Evolutionary conservation across 2,329 filamentous ascomycete genomes (phyloP).

Genomic region (Talaromyces sp.): DNA sequence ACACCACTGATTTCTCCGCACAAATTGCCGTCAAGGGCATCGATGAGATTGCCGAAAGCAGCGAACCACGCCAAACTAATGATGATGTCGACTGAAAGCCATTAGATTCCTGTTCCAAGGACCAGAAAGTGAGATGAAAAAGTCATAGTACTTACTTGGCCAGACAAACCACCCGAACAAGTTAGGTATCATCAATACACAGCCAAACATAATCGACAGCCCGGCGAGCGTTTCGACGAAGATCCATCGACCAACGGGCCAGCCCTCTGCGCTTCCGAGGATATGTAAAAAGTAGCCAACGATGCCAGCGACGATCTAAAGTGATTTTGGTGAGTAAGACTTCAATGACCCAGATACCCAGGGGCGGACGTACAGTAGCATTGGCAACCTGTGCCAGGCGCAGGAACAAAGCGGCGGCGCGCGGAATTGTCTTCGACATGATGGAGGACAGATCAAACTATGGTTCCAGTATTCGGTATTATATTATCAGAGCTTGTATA

Average conservation of each 20-base stretch:
- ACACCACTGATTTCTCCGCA: conserved; percentile 45
- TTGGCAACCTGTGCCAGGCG: conserved; percentile 55
- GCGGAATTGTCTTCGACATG: background rate
- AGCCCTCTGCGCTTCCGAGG: conserved; percentile 42
- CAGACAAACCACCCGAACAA: conserved; percentile 62
- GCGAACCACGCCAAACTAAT: conserved; percentile 67
- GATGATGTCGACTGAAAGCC: conserved; percentile 54
- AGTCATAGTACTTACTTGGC: conserved; percentile 39
- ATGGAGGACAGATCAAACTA: background rate
- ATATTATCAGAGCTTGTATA: background rate
- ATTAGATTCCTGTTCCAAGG: background rate
- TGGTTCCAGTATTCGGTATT: background rate
- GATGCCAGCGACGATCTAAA: conserved; percentile 58
- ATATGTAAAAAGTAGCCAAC: conserved; percentile 60
- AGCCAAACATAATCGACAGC: conserved; percentile 61
- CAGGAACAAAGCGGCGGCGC: background rate
- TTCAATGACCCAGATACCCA: conserved; percentile 12
- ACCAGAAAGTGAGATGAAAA: background rate
- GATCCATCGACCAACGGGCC: conserved; percentile 62
- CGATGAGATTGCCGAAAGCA: conserved; percentile 61
- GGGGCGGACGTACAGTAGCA: conserved; percentile 50
- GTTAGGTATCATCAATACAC: conserved; percentile 71
- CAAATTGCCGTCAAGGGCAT: conserved; percentile 46
- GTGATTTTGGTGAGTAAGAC: conserved; percentile 10
- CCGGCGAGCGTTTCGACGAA: conserved; percentile 70